Base-by-base conservation (phyloP, 208 protist species). In the Leishmania mexicana region DNA sequence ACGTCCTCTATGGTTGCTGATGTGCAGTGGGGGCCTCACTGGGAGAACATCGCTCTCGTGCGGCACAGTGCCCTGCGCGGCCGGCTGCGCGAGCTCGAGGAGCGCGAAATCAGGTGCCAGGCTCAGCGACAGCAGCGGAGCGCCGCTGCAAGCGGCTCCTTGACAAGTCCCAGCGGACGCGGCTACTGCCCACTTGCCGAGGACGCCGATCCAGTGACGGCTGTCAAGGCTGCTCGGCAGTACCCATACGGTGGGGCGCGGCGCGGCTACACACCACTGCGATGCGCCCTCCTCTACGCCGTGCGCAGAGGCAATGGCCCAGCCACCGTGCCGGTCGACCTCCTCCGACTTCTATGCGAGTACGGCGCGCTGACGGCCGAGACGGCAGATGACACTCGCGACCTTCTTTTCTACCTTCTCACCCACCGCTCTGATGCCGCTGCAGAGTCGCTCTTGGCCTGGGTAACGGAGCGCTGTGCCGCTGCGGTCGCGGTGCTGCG, bases 241-340 rank as follows among this genome's bases (percentile, higher is more conserved):
- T 86, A 78, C 51, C 47, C 62, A 17, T 92, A 86, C 77, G 86
- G 89, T 58, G 86, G 86, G 6, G 87, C 83, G 38, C 53, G 76
- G 71, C 80, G 84, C 3, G 84, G 84, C 72, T 87, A 84, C 81
- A 96, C 92, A 10, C 90, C 92, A 40, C 80, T 94, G 67, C 83
- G 85, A 28, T 92, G 83, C 68, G 60, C 83, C 7, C 60, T 84
- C 40, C 75, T 89, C 54, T 73, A 78, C 47, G 78, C 81, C 38
- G 28, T 47, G 45, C 28, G n/a, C 47, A n/a, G 54, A 35, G 51
- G 75, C 62, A 78, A 80, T 45, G 51, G 71, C n/a, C 19, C 68
- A 31, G 35, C 38, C 7, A 42, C 3, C 24, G 54, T 80, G 35
- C 58, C 72, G 31, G n/a, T 76, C n/a, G 80, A 85, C 45, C 84